phyloP scores from a whole-genome alignment of 1,139 yeast genomes.

The Entelexis paramagnoliae region DNA sequence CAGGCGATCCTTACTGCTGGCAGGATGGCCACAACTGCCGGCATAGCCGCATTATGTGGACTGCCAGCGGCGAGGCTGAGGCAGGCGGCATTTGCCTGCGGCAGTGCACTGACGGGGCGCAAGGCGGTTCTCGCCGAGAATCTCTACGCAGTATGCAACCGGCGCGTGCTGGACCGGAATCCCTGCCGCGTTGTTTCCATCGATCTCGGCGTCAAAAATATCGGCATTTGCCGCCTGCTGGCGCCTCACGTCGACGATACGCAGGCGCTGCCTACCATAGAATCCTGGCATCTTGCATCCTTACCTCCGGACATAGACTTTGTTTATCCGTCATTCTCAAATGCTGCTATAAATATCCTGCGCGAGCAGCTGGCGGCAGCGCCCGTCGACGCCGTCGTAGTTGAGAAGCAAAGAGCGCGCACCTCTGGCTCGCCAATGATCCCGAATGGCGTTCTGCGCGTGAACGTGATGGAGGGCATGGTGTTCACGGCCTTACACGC shows the following conservation, averaged over 20 bases:
- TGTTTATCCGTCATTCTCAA: constrained; percentile 27
- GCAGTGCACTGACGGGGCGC: constrained; percentile 24
- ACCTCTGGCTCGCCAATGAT: constrained; percentile 39
- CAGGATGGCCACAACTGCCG: not conserved
- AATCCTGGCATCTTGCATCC: constrained; percentile 34
- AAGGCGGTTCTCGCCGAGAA: constrained; percentile 15
- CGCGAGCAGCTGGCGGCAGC: constrained; percentile 8
- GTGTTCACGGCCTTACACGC: constrained; percentile 34
- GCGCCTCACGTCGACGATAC: constrained; percentile 12
- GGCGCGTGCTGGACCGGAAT: not conserved
- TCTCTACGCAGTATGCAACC: constrained; percentile 3
- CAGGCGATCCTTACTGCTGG: not conserved
- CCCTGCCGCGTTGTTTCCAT: constrained; percentile 30
- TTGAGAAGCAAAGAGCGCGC: constrained; percentile 49
- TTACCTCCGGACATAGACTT: constrained; percentile 28
- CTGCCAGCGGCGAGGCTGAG: constrained; percentile 3
- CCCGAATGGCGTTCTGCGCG: constrained; percentile 42
- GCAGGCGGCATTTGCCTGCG: constrained; percentile 43
- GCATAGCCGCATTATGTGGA: constrained; percentile 2
- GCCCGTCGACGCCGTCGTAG: constrained; percentile 37
- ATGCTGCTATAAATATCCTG: constrained; percentile 24
- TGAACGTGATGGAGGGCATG: constrained; percentile 46
- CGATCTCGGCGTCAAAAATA: constrained; percentile 39
- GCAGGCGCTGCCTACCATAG: constrained; percentile 4
- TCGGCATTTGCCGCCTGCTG: constrained; percentile 33